Percentiles rank a stretch among this genome's conserved stretches.
Conservation (phyloP, 2,329 filamentous ascomycete species). For the Exophiala xenobiotica region DNA sequence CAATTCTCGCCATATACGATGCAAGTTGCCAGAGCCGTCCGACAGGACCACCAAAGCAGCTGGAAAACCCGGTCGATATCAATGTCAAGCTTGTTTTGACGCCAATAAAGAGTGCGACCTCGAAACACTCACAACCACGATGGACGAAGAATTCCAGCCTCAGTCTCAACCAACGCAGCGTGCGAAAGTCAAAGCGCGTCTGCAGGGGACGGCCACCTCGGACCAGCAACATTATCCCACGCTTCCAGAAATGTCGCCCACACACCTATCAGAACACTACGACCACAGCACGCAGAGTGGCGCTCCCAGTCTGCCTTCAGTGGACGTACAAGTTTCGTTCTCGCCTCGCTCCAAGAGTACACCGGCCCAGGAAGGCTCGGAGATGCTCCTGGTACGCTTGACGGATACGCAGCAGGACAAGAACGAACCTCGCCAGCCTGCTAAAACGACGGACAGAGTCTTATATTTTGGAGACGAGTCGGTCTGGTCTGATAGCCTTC, state of each 20-base stretch:
- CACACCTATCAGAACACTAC: constrained; percentile 7
- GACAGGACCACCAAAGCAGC: background rate
- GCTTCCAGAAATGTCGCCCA: constrained; percentile 3
- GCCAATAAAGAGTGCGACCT: constrained; percentile 16
- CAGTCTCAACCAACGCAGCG: background rate
- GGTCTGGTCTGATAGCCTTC: constrained; percentile 17
- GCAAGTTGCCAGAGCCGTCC: constrained; percentile 17
- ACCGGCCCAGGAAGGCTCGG: constrained; percentile 13
- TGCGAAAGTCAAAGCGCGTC: constrained; percentile 1
- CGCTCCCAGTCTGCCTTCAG: background rate
- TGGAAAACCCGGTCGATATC: constrained; percentile 5
- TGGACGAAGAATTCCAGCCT: constrained; percentile 6
- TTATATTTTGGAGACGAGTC: constrained; percentile 17
- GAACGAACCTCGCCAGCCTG: background rate
- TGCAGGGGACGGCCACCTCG: background rate
- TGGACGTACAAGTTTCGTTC: background rate
- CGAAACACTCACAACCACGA: constrained; percentile 7
- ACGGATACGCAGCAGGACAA: constrained; percentile 10
- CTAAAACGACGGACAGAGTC: constrained; percentile 10
- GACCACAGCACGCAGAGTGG: constrained; percentile 1
- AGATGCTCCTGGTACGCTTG: constrained; percentile 16
- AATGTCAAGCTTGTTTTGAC: constrained; percentile 16
- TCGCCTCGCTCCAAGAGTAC: constrained; percentile 6
- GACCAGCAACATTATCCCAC: constrained; percentile 8
- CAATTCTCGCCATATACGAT: constrained; percentile 20